Base-by-base conservation (phyloP, 1,284 basidiomycete genomes). In the Leccinum huronense region DNA sequence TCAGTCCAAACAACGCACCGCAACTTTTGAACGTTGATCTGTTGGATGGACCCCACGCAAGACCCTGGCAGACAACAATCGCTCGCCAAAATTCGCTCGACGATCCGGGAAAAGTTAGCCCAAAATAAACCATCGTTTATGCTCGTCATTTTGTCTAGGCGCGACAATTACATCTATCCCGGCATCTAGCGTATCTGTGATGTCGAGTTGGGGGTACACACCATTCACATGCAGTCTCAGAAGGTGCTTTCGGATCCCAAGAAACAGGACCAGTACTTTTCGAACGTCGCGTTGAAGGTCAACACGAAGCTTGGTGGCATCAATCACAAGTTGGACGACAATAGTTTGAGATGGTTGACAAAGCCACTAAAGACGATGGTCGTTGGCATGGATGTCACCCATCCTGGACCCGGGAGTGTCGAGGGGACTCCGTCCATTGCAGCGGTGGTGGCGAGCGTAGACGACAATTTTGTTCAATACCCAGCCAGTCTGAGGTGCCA, bases 221-320 rank as follows among this genome's bases (percentile, higher is more conserved):
- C 90, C 1, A n/a, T 75, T 27, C 75, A 76, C 85, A 87, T 90
- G 83, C 80, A 84, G 33, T 75, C 87, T 5, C 69, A 70, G 6
- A 91, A 89, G 71, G 87, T 87, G n/a, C 72, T 86, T 10, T 75
- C 74, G 10, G 80, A 85, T 9, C 67, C 73, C 33, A 80, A 70
- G 62, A 84, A 85, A 68, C 86, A 88, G 70, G 86, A 89, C 63
- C 89, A 91, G 68, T 93, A 93, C 74, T 84, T 90, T 66, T 88
- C 89, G 5, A 93, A 74, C 27, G 69, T 71, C 30, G 70, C 72
- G 1, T 55, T 71, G 48, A 71, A 71, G 14, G 67, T 72, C 13
- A 94, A 94, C 69, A 85, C 85, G 36, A 94, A 94, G 75, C 83
- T 93, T 2, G 89, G 90, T 3, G 92, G 92, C 0, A 76, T 86